Evolutionary conservation across 2,329 filamentous ascomycete genomes (phyloP).

Genomic region (Colletotrichum musae): DNA sequence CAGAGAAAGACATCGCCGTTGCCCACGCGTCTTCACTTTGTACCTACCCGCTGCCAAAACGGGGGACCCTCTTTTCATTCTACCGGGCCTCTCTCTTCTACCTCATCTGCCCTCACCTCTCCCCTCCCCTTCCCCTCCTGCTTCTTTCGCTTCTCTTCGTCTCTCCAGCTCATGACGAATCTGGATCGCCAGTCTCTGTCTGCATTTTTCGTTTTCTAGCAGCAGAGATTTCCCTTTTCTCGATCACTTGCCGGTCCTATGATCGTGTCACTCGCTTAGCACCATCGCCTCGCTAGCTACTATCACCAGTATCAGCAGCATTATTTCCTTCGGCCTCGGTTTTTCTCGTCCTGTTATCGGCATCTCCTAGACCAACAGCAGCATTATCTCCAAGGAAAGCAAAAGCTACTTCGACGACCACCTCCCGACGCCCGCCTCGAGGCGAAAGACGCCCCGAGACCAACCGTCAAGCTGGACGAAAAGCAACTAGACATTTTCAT

Average conservation of each 20-base stretch:
- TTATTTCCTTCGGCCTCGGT: constrained; percentile 15
- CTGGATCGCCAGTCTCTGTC: constrained; percentile 39
- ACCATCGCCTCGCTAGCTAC: constrained; percentile 30
- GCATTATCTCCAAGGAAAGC: background rate
- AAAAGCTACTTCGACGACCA: background rate
- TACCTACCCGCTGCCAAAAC: constrained; percentile 20
- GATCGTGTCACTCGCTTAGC: constrained; percentile 42
- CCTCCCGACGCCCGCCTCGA: constrained; percentile 11
- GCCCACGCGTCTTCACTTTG: constrained; percentile 1
- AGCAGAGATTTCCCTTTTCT: constrained; percentile 34
- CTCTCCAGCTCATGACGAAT: constrained; percentile 35
- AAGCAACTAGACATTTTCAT: constrained; percentile 23
- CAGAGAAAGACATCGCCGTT: constrained; percentile 8
- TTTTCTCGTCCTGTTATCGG: constrained; percentile 4
- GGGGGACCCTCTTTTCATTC: constrained; percentile 29
- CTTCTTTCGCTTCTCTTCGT: constrained; percentile 27
- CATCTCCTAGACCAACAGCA: too few species aligned
- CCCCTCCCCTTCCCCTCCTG: constrained; percentile 20
- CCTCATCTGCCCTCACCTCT: constrained; percentile 34
- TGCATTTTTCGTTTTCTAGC: constrained; percentile 20
- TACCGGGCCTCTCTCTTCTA: constrained; percentile 39
- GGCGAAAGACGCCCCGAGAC: too few species aligned
- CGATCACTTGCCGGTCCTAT: constrained; percentile 42
- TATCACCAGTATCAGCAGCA: constrained; percentile 20
- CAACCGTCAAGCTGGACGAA: constrained; percentile 39